Evolutionary conservation across 2,329 filamentous ascomycete genomes (phyloP), one percentile per base, ranked within the genome.

Genomic region (Nakataea oryzae): DNA sequence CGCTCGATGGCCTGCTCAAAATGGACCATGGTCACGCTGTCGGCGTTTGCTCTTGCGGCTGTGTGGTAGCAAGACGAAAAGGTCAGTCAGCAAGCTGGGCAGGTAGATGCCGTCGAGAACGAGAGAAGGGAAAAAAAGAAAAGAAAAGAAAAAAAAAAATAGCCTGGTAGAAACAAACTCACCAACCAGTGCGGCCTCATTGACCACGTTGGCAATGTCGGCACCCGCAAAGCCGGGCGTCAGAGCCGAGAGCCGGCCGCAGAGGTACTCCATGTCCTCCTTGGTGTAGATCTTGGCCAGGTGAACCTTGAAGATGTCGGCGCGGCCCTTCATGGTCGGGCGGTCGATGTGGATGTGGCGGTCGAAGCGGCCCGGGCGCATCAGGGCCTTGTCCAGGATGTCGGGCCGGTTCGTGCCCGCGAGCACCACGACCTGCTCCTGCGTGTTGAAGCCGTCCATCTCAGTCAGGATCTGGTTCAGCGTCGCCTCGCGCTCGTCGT

Each of bases 401-500:
- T 99, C 95, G 13, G 92, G 89, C 76, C 95, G 85, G 78, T 99
- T 99, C 62, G 95, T 99, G 78, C 95, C 95, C 59, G 95, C 95
- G 65, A 99, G 83, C 34, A 99, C 95, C 61, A 99, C 93, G 55
- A 99, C 90, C 77, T 97, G 93, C 71, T 97, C 93, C 2, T 88
- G 86, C 9, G 93, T 97, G 76, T 97, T 97, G 86, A 97, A 97
- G 63, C 93, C 95, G 73, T 99, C 95, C 95, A 99, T 99, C 75
- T 99, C 95, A 0, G 95, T 99, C 61, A 99, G 80, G 65, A 99
- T 97, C 77, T 99, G 95, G 76, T 99, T 99, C 30, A 99, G 86
- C 0, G 95, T 99, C 58, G 90, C 91, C 77, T 99, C 95, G 65
- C 95, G 89, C 78, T 99, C 95, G 72, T 99, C 95, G 71, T 97